A percentile compares a stretch with the other conserved stretches of the same genome.
phyloP scores from a whole-genome alignment of 345 rosid species.

The Litchi chinensis region DNA sequence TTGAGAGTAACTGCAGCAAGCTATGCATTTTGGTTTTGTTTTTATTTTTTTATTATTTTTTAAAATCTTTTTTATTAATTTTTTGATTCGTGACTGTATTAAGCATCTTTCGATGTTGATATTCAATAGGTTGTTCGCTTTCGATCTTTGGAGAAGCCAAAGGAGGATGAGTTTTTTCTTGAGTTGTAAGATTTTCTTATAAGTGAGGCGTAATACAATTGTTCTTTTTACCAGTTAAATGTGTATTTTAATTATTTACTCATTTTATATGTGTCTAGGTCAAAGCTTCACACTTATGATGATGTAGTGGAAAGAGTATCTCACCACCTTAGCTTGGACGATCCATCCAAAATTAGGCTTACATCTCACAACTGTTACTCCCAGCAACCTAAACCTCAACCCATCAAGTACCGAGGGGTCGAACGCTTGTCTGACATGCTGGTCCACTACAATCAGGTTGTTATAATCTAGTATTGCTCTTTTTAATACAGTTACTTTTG shows the following conservation, averaged over 20 bases:
- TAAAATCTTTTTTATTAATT: too few species aligned
- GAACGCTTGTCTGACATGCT: slow-evolving; percentile 75
- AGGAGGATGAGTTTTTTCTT: slow-evolving; percentile 69
- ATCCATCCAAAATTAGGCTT: slow-evolving; percentile 74
- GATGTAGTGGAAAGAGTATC: slow-evolving; percentile 77
- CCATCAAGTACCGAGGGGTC: slow-evolving; percentile 68
- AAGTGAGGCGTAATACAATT: slow-evolving; percentile 5
- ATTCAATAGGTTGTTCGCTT: slow-evolving; percentile 56
- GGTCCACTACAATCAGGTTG: slow-evolving; percentile 75
- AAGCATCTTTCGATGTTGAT: slow-evolving; percentile 8
- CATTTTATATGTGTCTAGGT: slow-evolving; percentile 38
- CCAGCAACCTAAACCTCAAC: slow-evolving; percentile 81
- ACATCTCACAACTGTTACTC: slow-evolving; percentile 83
- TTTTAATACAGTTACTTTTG: slow-evolving; percentile 7
- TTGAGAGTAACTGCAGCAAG: neutral
- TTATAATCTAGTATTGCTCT: neutral
- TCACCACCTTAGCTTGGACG: slow-evolving; percentile 59
- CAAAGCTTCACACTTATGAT: slow-evolving; percentile 64
- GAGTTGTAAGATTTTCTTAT: slow-evolving; percentile 59
- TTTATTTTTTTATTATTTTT: too few species aligned
- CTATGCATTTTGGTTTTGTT: neutral
- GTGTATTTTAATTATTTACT: slow-evolving; percentile 18
- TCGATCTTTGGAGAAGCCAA: slow-evolving; percentile 66
- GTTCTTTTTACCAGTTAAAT: slow-evolving; percentile 26
- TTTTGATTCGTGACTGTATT: neutral